Conservation (phyloP, 2,329 filamentous ascomycete genomes). For the Apiospora kogelbergensis region DNA sequence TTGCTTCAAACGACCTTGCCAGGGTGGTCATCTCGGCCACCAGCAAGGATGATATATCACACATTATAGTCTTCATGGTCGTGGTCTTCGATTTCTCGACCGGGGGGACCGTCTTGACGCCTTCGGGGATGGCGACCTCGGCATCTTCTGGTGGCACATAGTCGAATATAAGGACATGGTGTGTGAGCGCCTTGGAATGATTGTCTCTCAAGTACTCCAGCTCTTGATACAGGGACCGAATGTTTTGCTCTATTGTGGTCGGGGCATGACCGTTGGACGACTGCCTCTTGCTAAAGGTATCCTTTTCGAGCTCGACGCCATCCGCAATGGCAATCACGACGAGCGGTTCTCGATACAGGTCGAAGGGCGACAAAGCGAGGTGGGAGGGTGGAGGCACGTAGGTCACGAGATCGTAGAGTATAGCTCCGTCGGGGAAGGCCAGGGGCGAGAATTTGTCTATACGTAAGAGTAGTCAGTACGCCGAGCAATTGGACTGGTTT, state of each 20-base stretch:
- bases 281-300: slow-evolving; percentile 53
- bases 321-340: slow-evolving; percentile 84
- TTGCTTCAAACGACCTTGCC: slow-evolving; percentile 70
- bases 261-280: slow-evolving; percentile 51
- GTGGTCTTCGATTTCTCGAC: slow-evolving; percentile 68
- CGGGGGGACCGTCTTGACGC: slow-evolving; percentile 70
- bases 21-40: slow-evolving; percentile 75
- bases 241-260: slow-evolving; percentile 55
- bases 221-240: slow-evolving; percentile 62
- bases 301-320: slow-evolving; percentile 64
- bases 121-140: slow-evolving; percentile 60
- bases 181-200: slow-evolving; percentile 74
- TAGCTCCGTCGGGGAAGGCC: slow-evolving; percentile 80
- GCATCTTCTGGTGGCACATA: slow-evolving; percentile 51
- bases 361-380: slow-evolving; percentile 80
- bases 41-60: slow-evolving; percentile 71
- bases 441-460: slow-evolving; percentile 91
- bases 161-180: slow-evolving; percentile 81
- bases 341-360: slow-evolving; percentile 82
- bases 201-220: slow-evolving; percentile 69
- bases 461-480: slow-evolving; percentile 2
- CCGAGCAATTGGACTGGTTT: neutral
- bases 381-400: slow-evolving; percentile 79
- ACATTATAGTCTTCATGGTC: slow-evolving; percentile 79
- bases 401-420: slow-evolving; percentile 85